Base-by-base conservation (phyloP, 306 rosid genomes). In the Prunus campanulata region DNA sequence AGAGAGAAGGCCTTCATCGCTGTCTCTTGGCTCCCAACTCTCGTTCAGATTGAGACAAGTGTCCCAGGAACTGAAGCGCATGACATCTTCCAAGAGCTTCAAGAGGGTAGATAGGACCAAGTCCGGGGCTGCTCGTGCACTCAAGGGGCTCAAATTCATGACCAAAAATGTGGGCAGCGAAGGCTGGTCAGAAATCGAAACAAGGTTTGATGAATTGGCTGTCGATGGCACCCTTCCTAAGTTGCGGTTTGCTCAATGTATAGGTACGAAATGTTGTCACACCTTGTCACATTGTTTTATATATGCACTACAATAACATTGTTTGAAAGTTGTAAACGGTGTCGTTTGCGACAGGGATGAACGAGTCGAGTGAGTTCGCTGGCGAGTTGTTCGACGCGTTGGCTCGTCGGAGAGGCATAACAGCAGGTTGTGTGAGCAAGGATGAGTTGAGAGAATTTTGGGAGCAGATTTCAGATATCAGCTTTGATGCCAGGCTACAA, bases 401-500 rank as follows among this genome's bases (percentile, higher is more conserved):
- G 68, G 86, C 97, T 80, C 89, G 97, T 39, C 85, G 98, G 16
- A 81, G 91, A 69, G 93, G 97, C 59, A 89, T 90, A 74, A 78
- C 90, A 55, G 76, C 93, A 3, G 76, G 70, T 76, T 87, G 91
- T 65, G 82, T 92, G 78, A 90, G 80, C 10, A 90, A 85, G 59
- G 87, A 67, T 49, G 87, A 94, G 72, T 51, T 94, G 50, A 89
- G 80, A 2, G 93, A 82, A 77, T 94, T 91, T 32, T 94, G 97
- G 98, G 98, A 92, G 44, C 97, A 94, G 51, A 91, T 94, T 68
- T 72, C 91, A 0, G 97, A 94, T 70, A 86, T 84, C 65, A 92
- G 96, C 79, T 94, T 94, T 72, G 96, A 94, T 74, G 87, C 98
- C 6, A 90, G 95, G 80, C 89, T 94, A 0, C 98, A 92, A 75